Conservation (phyloP, 208 protist genomes). For the Herpetomonas muscarum region DNA sequence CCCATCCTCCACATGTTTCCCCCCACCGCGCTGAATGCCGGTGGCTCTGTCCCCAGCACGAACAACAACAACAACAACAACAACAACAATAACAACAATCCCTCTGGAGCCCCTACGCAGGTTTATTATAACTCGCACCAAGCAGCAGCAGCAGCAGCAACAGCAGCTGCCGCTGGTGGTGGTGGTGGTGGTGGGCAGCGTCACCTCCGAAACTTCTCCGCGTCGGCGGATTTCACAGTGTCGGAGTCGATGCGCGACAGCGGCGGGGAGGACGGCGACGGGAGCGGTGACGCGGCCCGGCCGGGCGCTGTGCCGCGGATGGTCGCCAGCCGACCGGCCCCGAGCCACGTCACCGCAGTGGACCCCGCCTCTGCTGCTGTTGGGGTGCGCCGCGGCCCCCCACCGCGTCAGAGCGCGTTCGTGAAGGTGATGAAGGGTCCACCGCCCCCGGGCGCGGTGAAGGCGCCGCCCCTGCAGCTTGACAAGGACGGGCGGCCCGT, state of each 20-base stretch:
- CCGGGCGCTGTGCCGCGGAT: not conserved
- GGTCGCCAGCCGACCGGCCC: not conserved
- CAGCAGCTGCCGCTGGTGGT: not conserved
- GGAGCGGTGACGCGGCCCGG: not conserved
- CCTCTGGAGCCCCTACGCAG: too few species aligned
- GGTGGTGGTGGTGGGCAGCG: not conserved
- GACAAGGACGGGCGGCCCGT: not conserved
- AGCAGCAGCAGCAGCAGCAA: too few species aligned
- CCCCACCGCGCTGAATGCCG: not conserved
- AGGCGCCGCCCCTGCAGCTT: not conserved
- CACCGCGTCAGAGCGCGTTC: not conserved
- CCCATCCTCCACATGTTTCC: not conserved
- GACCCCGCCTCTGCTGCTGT: not conserved
- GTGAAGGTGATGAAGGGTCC: not conserved
- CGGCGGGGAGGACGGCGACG: not conserved
- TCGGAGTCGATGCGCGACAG: not conserved
- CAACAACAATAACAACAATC: too few species aligned
- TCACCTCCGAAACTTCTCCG: not conserved
- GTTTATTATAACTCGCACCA: too few species aligned
- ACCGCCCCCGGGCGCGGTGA: not conserved
- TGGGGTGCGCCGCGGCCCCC: not conserved
- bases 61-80: too few species aligned
- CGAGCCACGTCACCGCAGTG: not conserved
- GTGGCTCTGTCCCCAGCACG: not conserved
- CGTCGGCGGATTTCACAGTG: not conserved